These are phyloP conservation scores for Calonectria naviculata DNA, from an alignment of 2,329 filamentous ascomycete species.

Conservation along the genomic window DNA sequence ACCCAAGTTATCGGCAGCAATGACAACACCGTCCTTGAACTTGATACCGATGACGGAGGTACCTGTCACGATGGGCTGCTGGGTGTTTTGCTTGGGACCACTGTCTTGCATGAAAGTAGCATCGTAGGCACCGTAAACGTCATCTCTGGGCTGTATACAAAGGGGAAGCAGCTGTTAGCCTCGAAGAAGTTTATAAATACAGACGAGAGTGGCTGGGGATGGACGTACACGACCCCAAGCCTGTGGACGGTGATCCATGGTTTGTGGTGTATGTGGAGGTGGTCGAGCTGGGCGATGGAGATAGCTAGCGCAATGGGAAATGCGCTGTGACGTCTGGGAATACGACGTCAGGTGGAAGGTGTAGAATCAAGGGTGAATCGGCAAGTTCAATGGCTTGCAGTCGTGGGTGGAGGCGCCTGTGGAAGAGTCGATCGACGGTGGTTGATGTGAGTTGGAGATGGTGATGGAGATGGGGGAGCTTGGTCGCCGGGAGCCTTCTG, in stretches of 20 bases:
- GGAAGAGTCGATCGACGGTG: constrained; percentile 28
- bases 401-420: constrained; percentile 14
- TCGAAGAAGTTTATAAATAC: background rate
- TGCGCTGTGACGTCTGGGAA: background rate
- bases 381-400: background rate
- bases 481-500: constrained; percentile 27
- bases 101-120: constrained; percentile 80
- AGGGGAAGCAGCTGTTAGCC: constrained; percentile 10
- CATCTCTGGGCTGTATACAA: constrained; percentile 84
- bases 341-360: background rate
- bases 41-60: constrained; percentile 96
- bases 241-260: constrained; percentile 79
- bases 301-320: background rate
- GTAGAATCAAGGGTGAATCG: background rate
- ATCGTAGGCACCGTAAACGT: constrained; percentile 96
- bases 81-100: constrained; percentile 85
- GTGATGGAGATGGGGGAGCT: constrained; percentile 21
- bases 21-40: constrained; percentile 95
- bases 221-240: constrained; percentile 76
- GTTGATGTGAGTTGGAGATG: constrained; percentile 26
- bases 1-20: constrained; percentile 98
- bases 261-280: constrained; percentile 30
- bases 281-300: constrained; percentile 20
- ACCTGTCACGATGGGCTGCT: constrained; percentile 93
- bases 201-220: background rate